Percentiles rank a stretch among this genome's conserved stretches.
These are phyloP conservation scores for Dendrocalamus latiflorus DNA, from an alignment of 202 grass and related monocot species.

Conservation along the genomic window DNA sequence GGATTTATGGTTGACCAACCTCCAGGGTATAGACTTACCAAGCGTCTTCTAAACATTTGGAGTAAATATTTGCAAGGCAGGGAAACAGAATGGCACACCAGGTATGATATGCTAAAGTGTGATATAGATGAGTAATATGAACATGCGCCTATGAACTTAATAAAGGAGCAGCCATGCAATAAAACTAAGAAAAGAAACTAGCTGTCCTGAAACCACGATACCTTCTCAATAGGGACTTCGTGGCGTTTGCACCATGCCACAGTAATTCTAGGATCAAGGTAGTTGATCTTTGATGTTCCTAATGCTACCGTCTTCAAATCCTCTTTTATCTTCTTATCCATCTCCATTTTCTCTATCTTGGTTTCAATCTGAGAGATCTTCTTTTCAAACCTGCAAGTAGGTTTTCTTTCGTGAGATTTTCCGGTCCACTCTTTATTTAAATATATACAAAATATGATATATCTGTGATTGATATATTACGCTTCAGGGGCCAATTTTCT, in stretches of 20 bases:
- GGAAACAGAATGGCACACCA: not conserved
- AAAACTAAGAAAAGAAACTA: not conserved
- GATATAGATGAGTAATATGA: not conserved
- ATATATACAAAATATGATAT: slow-evolving; percentile 2
- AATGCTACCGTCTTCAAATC: slow-evolving; percentile 86
- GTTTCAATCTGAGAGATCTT: slow-evolving; percentile 58
- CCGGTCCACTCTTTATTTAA: not conserved
- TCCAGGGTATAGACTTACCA: not conserved
- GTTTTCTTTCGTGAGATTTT: slow-evolving; percentile 26
- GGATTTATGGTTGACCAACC: not conserved
- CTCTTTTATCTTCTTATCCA: slow-evolving; percentile 79
- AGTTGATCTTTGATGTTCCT: slow-evolving; percentile 97
- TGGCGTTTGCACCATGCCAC: slow-evolving; percentile 97
- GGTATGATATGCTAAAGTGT: not conserved
- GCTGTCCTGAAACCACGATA: slow-evolving; percentile 18
- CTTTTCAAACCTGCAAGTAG: slow-evolving; percentile 69
- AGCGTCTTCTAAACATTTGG: not conserved
- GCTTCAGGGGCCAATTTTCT: too few relatives aligned
- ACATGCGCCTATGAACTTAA: not conserved
- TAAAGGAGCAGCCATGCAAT: not conserved
- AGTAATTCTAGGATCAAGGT: slow-evolving; percentile 91
- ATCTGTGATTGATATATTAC: too few relatives aligned
- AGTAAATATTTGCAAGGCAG: not conserved
- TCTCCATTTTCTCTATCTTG: slow-evolving; percentile 86
- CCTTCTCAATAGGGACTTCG: slow-evolving; percentile 98